Evolutionary conservation across 2,329 filamentous ascomycete species (phyloP).

Genomic region (Chalaropsis ovoidea): DNA sequence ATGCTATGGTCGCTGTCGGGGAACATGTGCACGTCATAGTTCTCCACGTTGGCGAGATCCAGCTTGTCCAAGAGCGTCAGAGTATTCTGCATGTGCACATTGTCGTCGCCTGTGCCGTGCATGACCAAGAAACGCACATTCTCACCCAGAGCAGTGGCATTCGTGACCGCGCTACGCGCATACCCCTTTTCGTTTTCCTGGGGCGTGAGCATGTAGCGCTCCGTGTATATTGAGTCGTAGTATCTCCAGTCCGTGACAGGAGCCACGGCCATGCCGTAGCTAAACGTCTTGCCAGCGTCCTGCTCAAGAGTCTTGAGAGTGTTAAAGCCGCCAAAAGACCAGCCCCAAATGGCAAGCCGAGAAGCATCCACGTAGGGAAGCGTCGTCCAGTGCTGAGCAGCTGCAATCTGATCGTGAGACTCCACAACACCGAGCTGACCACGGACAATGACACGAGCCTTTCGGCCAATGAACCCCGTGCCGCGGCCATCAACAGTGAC

Average conservation of each 20-base stretch:
- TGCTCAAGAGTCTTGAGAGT: slow-evolving; percentile 89
- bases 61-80: slow-evolving; percentile 77
- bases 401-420: slow-evolving; percentile 80
- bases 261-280: slow-evolving; percentile 95
- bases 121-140: slow-evolving; percentile 88
- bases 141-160: slow-evolving; percentile 59
- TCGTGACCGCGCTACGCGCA: slow-evolving; percentile 59
- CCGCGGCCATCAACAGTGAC: slow-evolving; percentile 90
- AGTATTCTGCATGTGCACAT: slow-evolving; percentile 94
- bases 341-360: slow-evolving; percentile 91
- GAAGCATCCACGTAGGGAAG: slow-evolving; percentile 74
- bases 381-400: slow-evolving; percentile 70
- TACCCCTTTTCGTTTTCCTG: slow-evolving; percentile 73
- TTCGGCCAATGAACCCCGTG: slow-evolving; percentile 80
- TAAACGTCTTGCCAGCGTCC: slow-evolving; percentile 81
- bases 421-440: slow-evolving; percentile 79
- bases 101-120: slow-evolving; percentile 95
- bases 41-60: slow-evolving; percentile 70
- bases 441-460: slow-evolving; percentile 69
- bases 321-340: slow-evolving; percentile 94
- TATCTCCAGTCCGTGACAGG: slow-evolving; percentile 97
- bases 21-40: slow-evolving; percentile 95
- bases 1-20: slow-evolving; percentile 94
- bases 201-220: slow-evolving; percentile 94
- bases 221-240: slow-evolving; percentile 90